Evolutionary conservation across 495 filamentous ascomycete species (phyloP).

Genomic region (Lasiosphaeria hispida): DNA sequence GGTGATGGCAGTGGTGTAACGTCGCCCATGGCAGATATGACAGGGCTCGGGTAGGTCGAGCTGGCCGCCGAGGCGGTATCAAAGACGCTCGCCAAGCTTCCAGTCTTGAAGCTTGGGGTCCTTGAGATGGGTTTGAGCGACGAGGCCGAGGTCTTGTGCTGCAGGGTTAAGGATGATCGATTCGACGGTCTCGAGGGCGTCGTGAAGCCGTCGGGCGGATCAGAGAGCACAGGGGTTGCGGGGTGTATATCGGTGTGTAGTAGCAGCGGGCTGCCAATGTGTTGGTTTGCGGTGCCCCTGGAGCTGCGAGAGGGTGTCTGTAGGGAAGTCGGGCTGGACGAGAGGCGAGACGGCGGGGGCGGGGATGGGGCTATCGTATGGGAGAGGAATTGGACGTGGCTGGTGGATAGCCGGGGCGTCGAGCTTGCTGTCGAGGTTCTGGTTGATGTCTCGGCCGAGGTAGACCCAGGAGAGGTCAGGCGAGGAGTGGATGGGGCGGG

Average conservation of each 20-base stretch:
- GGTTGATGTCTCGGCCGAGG: slow-evolving; percentile 12
- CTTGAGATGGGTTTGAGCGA: slow-evolving; percentile 44
- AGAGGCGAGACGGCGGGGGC: slow-evolving; percentile 13
- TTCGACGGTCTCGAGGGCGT: slow-evolving; percentile 27
- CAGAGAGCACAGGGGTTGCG: slow-evolving; percentile 25
- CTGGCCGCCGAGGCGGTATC: slow-evolving; percentile 40
- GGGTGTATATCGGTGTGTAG: slow-evolving; percentile 38
- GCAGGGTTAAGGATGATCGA: slow-evolving; percentile 30
- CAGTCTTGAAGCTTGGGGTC: slow-evolving; percentile 48
- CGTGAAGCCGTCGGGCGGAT: slow-evolving; percentile 20
- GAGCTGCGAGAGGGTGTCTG: slow-evolving; percentile 14
- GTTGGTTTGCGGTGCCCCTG: slow-evolving; percentile 21
- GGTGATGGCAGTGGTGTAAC: slow-evolving; percentile 93
- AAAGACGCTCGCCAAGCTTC: slow-evolving; percentile 31
- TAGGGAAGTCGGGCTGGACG: slow-evolving; percentile 8
- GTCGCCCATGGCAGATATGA: slow-evolving; percentile 78
- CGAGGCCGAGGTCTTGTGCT: slow-evolving; percentile 40
- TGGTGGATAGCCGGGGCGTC: slow-evolving; percentile 16
- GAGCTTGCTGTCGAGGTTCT: slow-evolving; percentile 8
- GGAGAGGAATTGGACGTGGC: slow-evolving; percentile 31
- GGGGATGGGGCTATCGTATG: slow-evolving; percentile 37
- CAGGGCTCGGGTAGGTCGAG: slow-evolving; percentile 54
- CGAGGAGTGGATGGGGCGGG: slow-evolving; percentile 4
- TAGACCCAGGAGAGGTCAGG: slow-evolving; percentile 8
- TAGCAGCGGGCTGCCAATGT: slow-evolving; percentile 28